These are phyloP conservation scores for Mycena galopus DNA, from an alignment of 768 basidiomycete genomes.

Conservation along the genomic window DNA sequence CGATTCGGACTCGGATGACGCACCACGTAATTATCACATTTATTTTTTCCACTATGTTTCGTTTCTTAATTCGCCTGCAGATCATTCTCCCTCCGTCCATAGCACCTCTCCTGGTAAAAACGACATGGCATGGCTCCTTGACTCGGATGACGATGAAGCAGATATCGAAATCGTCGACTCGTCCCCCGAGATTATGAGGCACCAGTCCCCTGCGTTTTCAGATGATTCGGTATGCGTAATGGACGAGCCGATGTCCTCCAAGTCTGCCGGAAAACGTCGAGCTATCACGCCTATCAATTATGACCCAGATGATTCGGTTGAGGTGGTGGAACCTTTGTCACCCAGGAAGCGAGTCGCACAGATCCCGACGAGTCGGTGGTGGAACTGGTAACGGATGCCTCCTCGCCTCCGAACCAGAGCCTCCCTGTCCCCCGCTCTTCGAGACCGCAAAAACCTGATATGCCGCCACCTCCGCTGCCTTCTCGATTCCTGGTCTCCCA, in stretches of 20 bases:
- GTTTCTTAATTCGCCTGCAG: conserved; percentile 10
- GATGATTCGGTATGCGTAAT: conserved; percentile 24
- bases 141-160: conserved; percentile 69
- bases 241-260: conserved; percentile 12
- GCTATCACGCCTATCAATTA: conserved; percentile 2
- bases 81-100: conserved; percentile 43
- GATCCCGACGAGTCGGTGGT: conserved; percentile 31
- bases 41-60: neutral
- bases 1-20: conserved; percentile 43
- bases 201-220: conserved; percentile 16
- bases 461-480: conserved; percentile 54
- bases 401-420: conserved; percentile 23
- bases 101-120: conserved; percentile 44
- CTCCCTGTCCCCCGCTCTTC: conserved; percentile 41
- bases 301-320: conserved; percentile 42
- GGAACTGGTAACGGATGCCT: conserved; percentile 36
- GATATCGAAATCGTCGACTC: conserved; percentile 67
- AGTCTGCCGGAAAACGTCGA: conserved; percentile 26
- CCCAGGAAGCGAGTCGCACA: neutral
- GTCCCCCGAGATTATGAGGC: conserved; percentile 52
- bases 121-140: conserved; percentile 76
- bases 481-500: conserved; percentile 41
- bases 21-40: conserved; percentile 15
- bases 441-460: conserved; percentile 35
- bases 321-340: conserved; percentile 32